Conservation (phyloP, 108 stramenopile genomes). For the Pinguiococcus pyrenoidosus region DNA sequence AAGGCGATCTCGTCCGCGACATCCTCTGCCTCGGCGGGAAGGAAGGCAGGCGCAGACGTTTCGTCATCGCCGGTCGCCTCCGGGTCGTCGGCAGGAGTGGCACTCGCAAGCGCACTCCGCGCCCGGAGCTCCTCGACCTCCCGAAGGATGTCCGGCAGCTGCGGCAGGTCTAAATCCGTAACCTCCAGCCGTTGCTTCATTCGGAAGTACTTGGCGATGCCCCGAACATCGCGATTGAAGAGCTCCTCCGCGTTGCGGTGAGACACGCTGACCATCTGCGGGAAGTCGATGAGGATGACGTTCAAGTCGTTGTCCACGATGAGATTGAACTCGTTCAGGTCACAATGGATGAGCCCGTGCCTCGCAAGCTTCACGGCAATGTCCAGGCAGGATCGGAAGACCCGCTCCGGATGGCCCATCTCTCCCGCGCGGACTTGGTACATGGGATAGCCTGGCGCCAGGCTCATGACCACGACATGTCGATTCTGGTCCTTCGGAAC, state of each 20-base stretch:
- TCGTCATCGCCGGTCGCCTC: too few relatives aligned
- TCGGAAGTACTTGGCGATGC: constrained; percentile 67
- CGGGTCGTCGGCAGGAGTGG: too few relatives aligned
- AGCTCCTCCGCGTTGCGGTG: constrained; percentile 91
- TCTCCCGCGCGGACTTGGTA: constrained; percentile 66
- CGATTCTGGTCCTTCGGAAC: constrained; percentile 80
- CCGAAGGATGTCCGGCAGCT: neutral
- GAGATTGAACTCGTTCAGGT: constrained; percentile 99
- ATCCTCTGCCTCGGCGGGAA: too few relatives aligned
- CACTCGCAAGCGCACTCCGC: neutral
- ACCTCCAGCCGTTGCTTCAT: too few relatives aligned
- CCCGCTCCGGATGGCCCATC: constrained; percentile 67
- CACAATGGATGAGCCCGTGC: constrained; percentile 95
- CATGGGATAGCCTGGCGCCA: constrained; percentile 38
- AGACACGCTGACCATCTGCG: constrained; percentile 92
- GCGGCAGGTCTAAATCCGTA: neutral
- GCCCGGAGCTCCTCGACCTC: neutral
- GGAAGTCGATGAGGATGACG: constrained; percentile 97
- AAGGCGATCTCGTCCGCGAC: too few relatives aligned
- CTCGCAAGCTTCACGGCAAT: constrained; percentile 59
- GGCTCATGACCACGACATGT: constrained; percentile 71
- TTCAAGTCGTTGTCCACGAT: constrained; percentile 74
- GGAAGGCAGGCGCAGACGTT: too few relatives aligned
- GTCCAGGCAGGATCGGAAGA: constrained; percentile 59
- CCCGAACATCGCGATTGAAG: constrained; percentile 75